Evolutionary conservation across 2,329 filamentous ascomycete genomes (phyloP).

Genomic region (Fusarium cyanostomum): DNA sequence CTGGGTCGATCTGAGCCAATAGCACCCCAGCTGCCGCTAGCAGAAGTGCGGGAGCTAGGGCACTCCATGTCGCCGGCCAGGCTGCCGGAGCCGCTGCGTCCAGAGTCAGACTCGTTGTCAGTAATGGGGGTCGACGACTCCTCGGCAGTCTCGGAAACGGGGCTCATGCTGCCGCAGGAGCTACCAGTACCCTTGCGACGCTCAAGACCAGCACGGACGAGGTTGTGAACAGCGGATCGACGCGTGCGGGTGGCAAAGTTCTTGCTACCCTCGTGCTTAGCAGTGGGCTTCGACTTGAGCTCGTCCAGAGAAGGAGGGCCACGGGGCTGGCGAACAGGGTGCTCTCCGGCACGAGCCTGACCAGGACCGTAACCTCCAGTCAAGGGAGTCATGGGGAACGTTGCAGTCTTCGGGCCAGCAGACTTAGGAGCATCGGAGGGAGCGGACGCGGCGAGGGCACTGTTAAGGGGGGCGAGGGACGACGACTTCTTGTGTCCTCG

Average conservation of each 20-base stretch:
- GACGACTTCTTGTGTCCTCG: conserved; percentile 91
- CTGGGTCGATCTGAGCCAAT: conserved; percentile 88
- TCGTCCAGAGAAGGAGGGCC: conserved; percentile 93
- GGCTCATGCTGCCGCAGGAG: conserved; percentile 81
- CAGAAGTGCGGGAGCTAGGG: conserved; percentile 79
- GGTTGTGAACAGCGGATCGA: conserved; percentile 88
- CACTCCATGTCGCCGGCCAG: conserved; percentile 76
- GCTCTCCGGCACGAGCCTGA: conserved; percentile 91
- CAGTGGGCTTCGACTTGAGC: conserved; percentile 86
- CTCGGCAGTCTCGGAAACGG: conserved; percentile 82
- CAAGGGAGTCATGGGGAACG: conserved; percentile 81
- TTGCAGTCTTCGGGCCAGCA: conserved; percentile 78
- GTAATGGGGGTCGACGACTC: conserved; percentile 72
- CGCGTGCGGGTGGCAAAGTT: conserved; percentile 96
- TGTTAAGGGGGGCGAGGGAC: conserved; percentile 73
- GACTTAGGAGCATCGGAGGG: conserved; percentile 62
- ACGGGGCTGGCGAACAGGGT: conserved; percentile 91
- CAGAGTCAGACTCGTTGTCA: conserved; percentile 79
- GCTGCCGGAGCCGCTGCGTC: conserved; percentile 79
- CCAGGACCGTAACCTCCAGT: conserved; percentile 92
- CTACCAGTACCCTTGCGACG: conserved; percentile 81
- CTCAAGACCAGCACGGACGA: conserved; percentile 88
- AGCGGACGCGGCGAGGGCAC: conserved; percentile 55
- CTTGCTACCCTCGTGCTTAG: conserved; percentile 94
- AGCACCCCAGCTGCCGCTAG: conserved; percentile 77